A percentile compares a stretch with the other conserved stretches of the same genome.
These are phyloP conservation scores for Bipolaris bicolor DNA, from an alignment of 2,329 filamentous ascomycete genomes.

Conservation along the genomic window DNA sequence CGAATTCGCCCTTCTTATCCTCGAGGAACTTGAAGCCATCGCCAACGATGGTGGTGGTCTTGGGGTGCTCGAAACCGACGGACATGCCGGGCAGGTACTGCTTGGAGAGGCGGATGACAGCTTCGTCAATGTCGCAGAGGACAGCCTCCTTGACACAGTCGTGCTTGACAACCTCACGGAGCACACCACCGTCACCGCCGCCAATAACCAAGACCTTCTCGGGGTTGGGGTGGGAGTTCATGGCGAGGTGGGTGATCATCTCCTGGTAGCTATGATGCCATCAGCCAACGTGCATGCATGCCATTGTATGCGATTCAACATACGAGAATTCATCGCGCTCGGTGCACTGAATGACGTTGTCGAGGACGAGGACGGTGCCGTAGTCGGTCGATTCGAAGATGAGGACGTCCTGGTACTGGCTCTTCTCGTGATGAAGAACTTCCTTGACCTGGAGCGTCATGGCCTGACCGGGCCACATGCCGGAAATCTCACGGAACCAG, in stretches of 20 bases:
- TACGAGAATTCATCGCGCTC: conserved; percentile 97
- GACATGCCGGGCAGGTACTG: conserved; percentile 95
- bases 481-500: conserved; percentile 98
- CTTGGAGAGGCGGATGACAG: conserved; percentile 98
- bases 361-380: conserved; percentile 92
- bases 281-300: conserved; percentile 21
- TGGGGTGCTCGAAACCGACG: conserved; percentile 90
- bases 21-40: conserved; percentile 99
- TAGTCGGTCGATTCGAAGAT: conserved; percentile 99
- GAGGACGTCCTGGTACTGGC: conserved; percentile 97
- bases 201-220: conserved; percentile 99
- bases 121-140: conserved; percentile 99
- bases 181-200: conserved; percentile 94
- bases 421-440: conserved; percentile 98
- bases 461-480: conserved; percentile 99
- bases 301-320: conserved; percentile 27
- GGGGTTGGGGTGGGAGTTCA: conserved; percentile 98
- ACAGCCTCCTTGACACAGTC: conserved; percentile 93
- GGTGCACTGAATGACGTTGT: conserved; percentile 99
- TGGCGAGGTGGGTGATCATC: conserved; percentile 98
- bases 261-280: conserved; percentile 76
- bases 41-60: conserved; percentile 88
- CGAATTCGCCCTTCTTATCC: conserved; percentile 95
- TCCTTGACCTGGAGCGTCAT: conserved; percentile 93
- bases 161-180: conserved; percentile 99